Evolutionary conservation across 257 asterid genomes (phyloP), one percentile per base, ranked within the genome.

Genomic region (Primulina tabacum): DNA sequence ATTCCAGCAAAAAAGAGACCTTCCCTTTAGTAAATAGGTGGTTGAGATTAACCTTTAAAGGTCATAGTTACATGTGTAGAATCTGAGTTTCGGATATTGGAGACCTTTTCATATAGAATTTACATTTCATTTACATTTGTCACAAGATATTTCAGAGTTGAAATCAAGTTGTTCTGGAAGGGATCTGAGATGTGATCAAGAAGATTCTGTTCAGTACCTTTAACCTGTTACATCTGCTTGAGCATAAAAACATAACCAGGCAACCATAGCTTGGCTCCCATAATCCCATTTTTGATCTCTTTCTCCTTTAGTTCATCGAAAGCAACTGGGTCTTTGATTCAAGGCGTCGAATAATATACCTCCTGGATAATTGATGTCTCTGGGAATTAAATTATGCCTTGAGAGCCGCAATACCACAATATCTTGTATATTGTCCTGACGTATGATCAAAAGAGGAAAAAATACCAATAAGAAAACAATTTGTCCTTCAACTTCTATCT

Each of bases 341-440:
- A 71, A 50, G 97, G 98, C 73, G 90, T 96, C 24, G 21, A 92
- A 90, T 55, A 90, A 89, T 1, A 75, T 66, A 1, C 98, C 97
- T 72, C 98, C 97, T 8, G 97, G 95, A 78, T 92, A 92, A 58
- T 90, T 92, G 33, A 92, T 80, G 71, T 90, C 96, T 12, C 97
- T 92, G 0, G 98, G 98, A 92, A 79, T 76, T 86, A 92, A 24
- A 92, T 87, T 53, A 96, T 94, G 98, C 97, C 87, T 92, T 97
- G n/a, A 92, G 81, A 30, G 98, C 95, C 76, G 87, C 92, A 10
- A 88, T 90, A 58, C 98, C 98, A 76, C 98, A 90, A 67, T 90
- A 92, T 57, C 96, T 73, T 11, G 97, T 97, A 57, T 90, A 92
- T 79, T 92, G 24, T 21, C 24, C 24, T 21, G 24, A 21, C 24